Evolutionary conservation across 495 filamentous ascomycete genomes (phyloP), one percentile per base, ranked within the genome.

Genomic region (Penicillium cataractarum): DNA sequence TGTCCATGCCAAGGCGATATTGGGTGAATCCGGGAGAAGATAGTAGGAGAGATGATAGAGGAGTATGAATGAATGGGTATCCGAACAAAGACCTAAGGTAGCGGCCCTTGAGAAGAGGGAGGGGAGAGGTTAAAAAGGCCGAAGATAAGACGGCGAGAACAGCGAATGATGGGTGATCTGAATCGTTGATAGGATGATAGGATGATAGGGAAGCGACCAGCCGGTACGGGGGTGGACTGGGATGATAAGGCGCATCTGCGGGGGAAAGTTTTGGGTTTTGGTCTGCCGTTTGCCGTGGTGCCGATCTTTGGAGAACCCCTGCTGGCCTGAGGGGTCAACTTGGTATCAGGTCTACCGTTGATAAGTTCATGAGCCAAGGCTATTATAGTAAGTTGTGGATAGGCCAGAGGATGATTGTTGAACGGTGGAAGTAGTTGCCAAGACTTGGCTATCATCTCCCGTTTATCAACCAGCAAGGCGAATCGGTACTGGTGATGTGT

Each of bases 1-100:
- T 81, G 77, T 86, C 87, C 84, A 86, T 86, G 62, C 75, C 76
- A 68, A 68, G 56, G 42, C 15, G 57, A 58, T 58, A n/a, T 19
- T 29, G 10, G 15, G n/a, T 22, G 6, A 4, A 46, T 46, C 22
- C 17, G 12, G 39, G 49, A 40, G 26, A 27, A 39, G 24, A 31
- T 50, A 40, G 33, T 10, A 12, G 12, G 46, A 4, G 31, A 31
- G 48, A 31, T 26, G 22, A n/a, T n/a, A 53, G 32, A 21, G 3
- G 46, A 19, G 5, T 31, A 37, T 10, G 26, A 42, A 9, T 19
- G 3, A n/a, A 42, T 42, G 40, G 21, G 19, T 21, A 42, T 42
- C 40, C 21, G 2, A 42, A 12, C 33, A 12, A 35, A 35, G 33
- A 35, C 12, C 35, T 39, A 4, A 4, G 19, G 17, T 10, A 19